Percentiles rank a stretch among this genome's conserved stretches.
These are phyloP conservation scores for Nephelium lappaceum DNA, from an alignment of 345 rosid species.

Conservation along the genomic window DNA sequence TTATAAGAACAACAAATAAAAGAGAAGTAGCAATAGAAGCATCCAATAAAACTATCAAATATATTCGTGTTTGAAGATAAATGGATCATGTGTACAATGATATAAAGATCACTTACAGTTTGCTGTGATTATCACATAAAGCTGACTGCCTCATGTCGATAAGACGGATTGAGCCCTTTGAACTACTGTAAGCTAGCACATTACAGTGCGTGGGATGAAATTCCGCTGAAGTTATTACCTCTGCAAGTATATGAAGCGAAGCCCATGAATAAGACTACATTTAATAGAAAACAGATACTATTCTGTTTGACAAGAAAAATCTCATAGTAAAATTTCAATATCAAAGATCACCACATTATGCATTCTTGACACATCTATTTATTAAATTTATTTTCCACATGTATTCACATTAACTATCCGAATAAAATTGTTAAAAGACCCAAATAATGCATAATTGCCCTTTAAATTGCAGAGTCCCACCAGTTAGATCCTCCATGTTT, in stretches of 20 bases:
- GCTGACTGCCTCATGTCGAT: conserved; percentile 98
- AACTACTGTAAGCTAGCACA: conserved; percentile 95
- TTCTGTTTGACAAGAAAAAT: background rate
- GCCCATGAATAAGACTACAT: background rate
- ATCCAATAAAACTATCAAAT: background rate
- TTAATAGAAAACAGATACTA: conserved; percentile 10
- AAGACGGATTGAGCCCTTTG: conserved; percentile 95
- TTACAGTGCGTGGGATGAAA: conserved; percentile 98
- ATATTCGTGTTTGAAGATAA: background rate
- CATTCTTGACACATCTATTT: background rate
- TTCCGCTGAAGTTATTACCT: conserved; percentile 99
- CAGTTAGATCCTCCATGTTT: conserved; percentile 69
- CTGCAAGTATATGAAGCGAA: conserved; percentile 48
- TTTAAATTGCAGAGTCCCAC: conserved; percentile 28
- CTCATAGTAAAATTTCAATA: background rate
- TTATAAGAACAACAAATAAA: conserved; percentile 1
- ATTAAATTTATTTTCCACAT: background rate
- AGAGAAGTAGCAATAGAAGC: background rate
- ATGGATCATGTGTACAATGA: background rate
- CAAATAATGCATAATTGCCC: conserved; percentile 6
- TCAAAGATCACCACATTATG: background rate
- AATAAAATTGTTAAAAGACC: background rate
- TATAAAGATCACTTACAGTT: conserved; percentile 61
- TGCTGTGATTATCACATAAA: conserved; percentile 88
- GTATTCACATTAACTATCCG: background rate